A percentile compares a stretch with the other conserved stretches of the same genome.
Conservation (phyloP, 176 grass and related monocot species). For the Oryza nivara region DNA sequence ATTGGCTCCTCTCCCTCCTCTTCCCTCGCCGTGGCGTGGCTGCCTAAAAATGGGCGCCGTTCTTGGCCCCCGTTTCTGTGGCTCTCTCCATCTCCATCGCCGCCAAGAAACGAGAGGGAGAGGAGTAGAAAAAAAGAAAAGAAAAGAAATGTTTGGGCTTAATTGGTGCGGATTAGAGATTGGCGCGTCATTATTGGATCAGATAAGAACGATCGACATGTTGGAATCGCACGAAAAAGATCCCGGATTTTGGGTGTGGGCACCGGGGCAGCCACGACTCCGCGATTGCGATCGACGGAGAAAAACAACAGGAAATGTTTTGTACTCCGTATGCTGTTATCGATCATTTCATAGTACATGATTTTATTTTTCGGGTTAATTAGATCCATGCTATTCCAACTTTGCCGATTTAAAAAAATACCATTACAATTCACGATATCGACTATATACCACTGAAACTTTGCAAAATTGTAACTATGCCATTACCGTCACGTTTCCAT, state of each 20-base stretch:
- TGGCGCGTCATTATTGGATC: conserved; percentile 22
- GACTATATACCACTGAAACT: too few relatives aligned
- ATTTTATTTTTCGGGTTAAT: too few relatives aligned
- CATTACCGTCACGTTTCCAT: too few relatives aligned
- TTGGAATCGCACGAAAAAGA: conserved; percentile 32
- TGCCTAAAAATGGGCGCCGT: conserved; percentile 52
- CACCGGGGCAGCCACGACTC: neutral
- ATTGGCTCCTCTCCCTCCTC: too few relatives aligned
- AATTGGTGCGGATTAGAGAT: conserved; percentile 33
- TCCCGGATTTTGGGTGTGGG: neutral
- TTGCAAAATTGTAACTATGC: too few relatives aligned
- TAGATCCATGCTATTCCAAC: too few relatives aligned
- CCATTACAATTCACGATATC: too few relatives aligned
- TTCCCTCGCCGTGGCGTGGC: neutral
- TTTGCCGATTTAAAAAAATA: too few relatives aligned
- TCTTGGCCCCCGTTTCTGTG: conserved; percentile 49
- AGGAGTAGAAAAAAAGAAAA: neutral
- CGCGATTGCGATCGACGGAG: neutral
- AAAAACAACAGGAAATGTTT: too few relatives aligned
- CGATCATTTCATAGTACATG: too few relatives aligned
- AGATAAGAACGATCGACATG: conserved; percentile 8
- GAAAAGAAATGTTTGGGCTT: conserved; percentile 7
- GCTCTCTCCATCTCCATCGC: conserved; percentile 27
- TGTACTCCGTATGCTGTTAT: too few relatives aligned
- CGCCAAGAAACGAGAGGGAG: conserved; percentile 15